A percentile compares a stretch with the other conserved stretches of the same genome.
Conservation (phyloP, 2,329 filamentous ascomycete species). For the Fusarium nelsonii region DNA sequence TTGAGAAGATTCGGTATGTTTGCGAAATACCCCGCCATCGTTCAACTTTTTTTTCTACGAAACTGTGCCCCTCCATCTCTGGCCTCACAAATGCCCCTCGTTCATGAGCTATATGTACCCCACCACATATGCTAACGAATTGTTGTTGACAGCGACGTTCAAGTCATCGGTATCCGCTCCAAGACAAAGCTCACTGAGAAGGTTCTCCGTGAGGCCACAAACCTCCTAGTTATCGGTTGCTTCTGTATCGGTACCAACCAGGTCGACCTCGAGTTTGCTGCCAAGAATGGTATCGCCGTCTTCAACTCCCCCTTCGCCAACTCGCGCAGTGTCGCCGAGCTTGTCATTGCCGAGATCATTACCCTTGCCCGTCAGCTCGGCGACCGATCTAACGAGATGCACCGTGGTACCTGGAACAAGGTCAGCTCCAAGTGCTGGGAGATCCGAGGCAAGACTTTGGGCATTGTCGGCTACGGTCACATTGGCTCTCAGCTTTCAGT, state of each 20-base stretch:
- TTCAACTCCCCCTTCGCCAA: slow-evolving; percentile 99
- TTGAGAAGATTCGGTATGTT: slow-evolving; percentile 91
- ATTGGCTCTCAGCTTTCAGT: slow-evolving; percentile 97
- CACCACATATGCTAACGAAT: slow-evolving; percentile 35
- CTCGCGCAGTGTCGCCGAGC: slow-evolving; percentile 94
- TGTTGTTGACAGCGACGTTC: slow-evolving; percentile 76
- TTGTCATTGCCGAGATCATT: slow-evolving; percentile 96
- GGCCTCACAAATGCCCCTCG: slow-evolving; percentile 26
- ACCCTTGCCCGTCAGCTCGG: slow-evolving; percentile 89
- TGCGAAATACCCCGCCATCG: slow-evolving; percentile 32
- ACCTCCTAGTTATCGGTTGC: slow-evolving; percentile 94
- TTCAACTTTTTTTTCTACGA: slow-evolving; percentile 27
- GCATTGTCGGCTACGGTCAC: slow-evolving; percentile 96
- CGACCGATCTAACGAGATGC: slow-evolving; percentile 94
- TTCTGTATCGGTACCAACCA: slow-evolving; percentile 99
- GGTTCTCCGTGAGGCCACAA: slow-evolving; percentile 89
- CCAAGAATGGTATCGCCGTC: slow-evolving; percentile 88
- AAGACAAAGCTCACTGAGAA: slow-evolving; percentile 94
- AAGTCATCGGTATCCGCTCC: slow-evolving; percentile 97
- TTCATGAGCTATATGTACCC: slow-evolving; percentile 13
- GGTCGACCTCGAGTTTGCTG: slow-evolving; percentile 87
- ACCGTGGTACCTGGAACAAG: slow-evolving; percentile 97
- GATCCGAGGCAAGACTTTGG: slow-evolving; percentile 95
- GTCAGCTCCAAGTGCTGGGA: slow-evolving; percentile 98
- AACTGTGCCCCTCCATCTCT: slow-evolving; percentile 35